Evolutionary conservation across 1,284 basidiomycete species (phyloP), one percentile per base, ranked within the genome.

Genomic region (Ustilago curta): DNA sequence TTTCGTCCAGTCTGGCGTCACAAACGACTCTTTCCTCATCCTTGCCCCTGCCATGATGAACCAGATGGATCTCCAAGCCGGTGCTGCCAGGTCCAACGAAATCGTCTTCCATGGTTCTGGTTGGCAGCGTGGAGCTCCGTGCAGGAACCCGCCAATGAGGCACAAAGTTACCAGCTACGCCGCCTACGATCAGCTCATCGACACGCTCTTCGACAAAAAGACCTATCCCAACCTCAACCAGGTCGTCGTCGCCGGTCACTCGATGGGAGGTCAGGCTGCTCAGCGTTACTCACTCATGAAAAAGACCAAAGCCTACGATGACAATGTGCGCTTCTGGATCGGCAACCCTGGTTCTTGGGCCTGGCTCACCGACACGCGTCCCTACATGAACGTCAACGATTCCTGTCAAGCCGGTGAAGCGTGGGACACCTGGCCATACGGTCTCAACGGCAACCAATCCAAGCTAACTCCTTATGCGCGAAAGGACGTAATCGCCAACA

Each of bases 341-440:
- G 60, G 73, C 29, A 70, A 73, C 14, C 82, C 82, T 6, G 78
- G 63, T 44, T 80, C 78, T 5, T 81, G 80, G 63, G 57, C 82
- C 21, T 84, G 83, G 67, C 62, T 84, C 40, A 69, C 63, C 42
- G 64, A 72, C 32, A 62, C 68, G 7, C 73, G 82, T 23, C 79
- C 79, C 7, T 62, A 74, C 58, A 67, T 63, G 50, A 61, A 56
- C 32, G 54, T 43, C 37, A 70, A 65, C 42, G 29, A 42, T 23
- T 40, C 64, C 11, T 83, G 80, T 47, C 32, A 44, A 2, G 51
- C 48, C 21, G 44, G 27, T 43, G 72, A 70, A 32, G 43, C 27
- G 3, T 74, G 58, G 58, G 77, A 84, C 49, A 60, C 79, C 7
- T 84, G 80, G 76, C 82, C 81, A 50, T 84, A 83, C 53, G 82